Percentiles rank a stretch among this genome's conserved stretches.
These are phyloP conservation scores for Glycyrrhiza uralensis DNA, from an alignment of 306 rosid genomes.

Conservation along the genomic window DNA sequence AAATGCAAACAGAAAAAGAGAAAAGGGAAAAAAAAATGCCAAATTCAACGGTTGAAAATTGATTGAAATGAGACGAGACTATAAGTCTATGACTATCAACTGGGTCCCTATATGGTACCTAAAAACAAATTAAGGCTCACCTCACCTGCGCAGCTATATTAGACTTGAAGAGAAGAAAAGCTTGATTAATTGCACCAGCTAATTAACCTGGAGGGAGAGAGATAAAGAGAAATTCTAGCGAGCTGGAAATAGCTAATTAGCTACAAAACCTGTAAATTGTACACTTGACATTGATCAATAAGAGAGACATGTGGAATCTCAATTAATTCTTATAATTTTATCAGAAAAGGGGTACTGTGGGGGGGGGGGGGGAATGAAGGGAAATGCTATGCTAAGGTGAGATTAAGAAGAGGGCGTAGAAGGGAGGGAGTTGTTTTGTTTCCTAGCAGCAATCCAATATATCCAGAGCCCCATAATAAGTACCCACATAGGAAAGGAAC, in stretches of 20 bases:
- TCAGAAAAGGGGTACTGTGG: background rate
- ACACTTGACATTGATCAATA: constrained; percentile 4
- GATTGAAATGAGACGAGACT: constrained; percentile 9
- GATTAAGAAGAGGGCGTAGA: background rate
- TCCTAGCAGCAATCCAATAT: constrained; percentile 72
- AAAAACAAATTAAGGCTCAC: constrained; percentile 18
- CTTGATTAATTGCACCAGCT: constrained; percentile 42
- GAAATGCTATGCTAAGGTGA: too few species aligned
- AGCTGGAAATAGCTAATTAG: too few species aligned
- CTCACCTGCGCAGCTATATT: constrained; percentile 16
- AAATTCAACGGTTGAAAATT: background rate
- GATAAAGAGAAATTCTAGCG: background rate
- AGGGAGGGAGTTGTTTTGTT: constrained; percentile 38
- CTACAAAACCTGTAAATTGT: background rate
- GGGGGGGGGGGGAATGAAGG: background rate
- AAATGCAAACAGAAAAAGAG: background rate
- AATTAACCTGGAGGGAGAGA: background rate
- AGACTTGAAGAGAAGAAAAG: constrained; percentile 32
- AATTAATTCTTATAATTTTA: background rate
- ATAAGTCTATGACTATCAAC: too few species aligned
- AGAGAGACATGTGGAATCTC: background rate
- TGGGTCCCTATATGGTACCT: constrained; percentile 42
- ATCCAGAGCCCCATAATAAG: too few species aligned
- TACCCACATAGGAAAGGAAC: constrained; percentile 17
- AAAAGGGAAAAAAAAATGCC: background rate